Evolutionary conservation across 257 asterid genomes (phyloP), one percentile per base, ranked within the genome.

Genomic region (Prunella vulgaris): DNA sequence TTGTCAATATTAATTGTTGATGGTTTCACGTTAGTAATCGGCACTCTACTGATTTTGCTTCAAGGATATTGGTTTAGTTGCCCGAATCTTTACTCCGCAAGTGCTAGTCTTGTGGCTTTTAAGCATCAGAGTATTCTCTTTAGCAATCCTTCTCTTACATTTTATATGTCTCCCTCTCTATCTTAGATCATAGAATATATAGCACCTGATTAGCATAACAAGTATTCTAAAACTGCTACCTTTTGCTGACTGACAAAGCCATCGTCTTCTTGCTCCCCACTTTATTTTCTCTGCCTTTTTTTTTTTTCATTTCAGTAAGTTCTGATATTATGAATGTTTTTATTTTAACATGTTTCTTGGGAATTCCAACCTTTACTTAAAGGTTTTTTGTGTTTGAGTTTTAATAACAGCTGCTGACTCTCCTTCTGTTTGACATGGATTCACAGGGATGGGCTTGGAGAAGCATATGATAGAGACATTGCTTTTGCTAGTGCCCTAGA

Each of bases 391-490:
- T 33, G 59, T 15, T 46, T 22, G 17, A 52, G 22, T 72, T 56
- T 35, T 35, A 52, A 7, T 63, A 65, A 35, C 15, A 63, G 35
- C 38, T 75, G 33, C 57, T 68, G 46, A 30, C 64, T 46, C 64
- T 60, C 60, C n/a, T 61, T 69, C 57, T 51, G 38, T 78, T 77
- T 74, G 77, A 71, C 76, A 62, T 70, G 74, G 52, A 76, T 80
- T 73, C 78, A 49, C 85, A 94, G 99, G 40, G 99, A 91, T 73
- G 99, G 99, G 77, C 97, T 91, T 75, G 97, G 95, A 71, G 99
- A 94, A 78, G 93, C 95, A 81, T 89, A 84, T 66, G 97, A 89
- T 58, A 87, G 86, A 82, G 97, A 94, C 74, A 81, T 89, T 80
- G 88, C 93, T 74, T 94, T 94, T 80, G 96, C 99, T 64, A 79